Evolutionary conservation across 495 filamentous ascomycete genomes (phyloP).

Genomic region (Xylaria cubensis): DNA sequence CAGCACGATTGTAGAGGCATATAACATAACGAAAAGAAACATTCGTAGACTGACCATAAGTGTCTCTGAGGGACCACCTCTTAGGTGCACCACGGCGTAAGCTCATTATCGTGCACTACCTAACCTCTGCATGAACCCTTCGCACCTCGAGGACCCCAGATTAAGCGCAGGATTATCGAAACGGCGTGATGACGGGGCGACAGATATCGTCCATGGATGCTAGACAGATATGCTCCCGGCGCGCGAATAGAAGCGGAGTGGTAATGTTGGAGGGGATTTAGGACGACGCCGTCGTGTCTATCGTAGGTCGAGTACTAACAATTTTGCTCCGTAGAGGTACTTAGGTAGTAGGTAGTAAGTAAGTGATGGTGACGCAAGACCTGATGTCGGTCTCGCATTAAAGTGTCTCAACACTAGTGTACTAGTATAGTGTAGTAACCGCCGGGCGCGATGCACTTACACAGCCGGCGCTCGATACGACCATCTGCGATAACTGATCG

Average conservation of each 20-base stretch:
- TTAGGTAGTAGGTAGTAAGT: background rate
- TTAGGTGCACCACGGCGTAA: constrained; percentile 33
- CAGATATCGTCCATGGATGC: constrained; percentile 15
- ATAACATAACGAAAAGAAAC: background rate
- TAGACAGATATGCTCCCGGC: background rate
- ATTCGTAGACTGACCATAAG: constrained; percentile 37
- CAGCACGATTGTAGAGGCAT: background rate
- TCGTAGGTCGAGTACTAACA: background rate
- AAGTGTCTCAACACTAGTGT: background rate
- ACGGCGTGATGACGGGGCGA: background rate
- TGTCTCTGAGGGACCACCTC: constrained; percentile 42
- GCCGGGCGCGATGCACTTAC: background rate
- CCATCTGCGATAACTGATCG: constrained; percentile 5
- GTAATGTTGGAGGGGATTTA: background rate
- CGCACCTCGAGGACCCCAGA: background rate
- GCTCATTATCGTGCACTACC: constrained; percentile 27
- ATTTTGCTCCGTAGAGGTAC: background rate
- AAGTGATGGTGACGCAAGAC: constrained; percentile 12
- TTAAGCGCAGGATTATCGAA: background rate
- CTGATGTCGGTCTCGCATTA: background rate
- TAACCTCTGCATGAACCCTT: background rate
- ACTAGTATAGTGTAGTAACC: background rate
- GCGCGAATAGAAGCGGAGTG: background rate
- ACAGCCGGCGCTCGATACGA: background rate
- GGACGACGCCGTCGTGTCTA: background rate